Evolutionary conservation across 2,329 filamentous ascomycete species (phyloP), one percentile per base, ranked within the genome.

Genomic region (Xenoacremonium recifei): DNA sequence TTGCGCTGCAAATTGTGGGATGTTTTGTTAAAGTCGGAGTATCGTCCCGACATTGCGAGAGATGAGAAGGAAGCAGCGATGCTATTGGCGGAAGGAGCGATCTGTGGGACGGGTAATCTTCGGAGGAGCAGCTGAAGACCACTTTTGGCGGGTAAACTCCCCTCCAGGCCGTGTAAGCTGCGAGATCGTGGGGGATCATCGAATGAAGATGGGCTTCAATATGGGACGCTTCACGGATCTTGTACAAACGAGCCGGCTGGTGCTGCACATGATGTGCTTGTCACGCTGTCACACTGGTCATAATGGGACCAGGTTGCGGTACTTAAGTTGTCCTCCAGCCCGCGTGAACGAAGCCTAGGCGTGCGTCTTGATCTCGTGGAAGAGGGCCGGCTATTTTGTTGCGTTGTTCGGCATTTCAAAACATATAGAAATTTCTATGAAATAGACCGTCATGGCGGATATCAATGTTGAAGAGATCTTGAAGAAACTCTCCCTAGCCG

Each of bases 391-490:
- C 2, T 16, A n/a, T n/a, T n/a, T n/a, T n/a, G n/a, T n/a, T n/a
- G n/a, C n/a, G n/a, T n/a, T n/a, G n/a, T n/a, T n/a, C n/a, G n/a
- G n/a, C n/a, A n/a, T n/a, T n/a, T n/a, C n/a, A n/a, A n/a, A n/a
- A 9, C 23, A 27, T 31, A 9, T 31, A n/a, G 7, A 31, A 31
- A 27, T 27, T 31, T 31, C 7, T 31, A 31, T 11, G 6, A 31
- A 13, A n/a, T n/a, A n/a, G n/a, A 20, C 25, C 25, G 43, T 36
- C 38, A 77, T 77, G 71, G 71, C 72, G 21, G 67, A 77, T 49
- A 69, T 80, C 30, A 66, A 80, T 39, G 74, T 80, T 7, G 76
- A 79, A 41, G 69, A 72, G 45, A 61, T 76, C 21, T 66, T 80
- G 32, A 72, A 74, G 54, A 76, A 77, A 66, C 72, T 80, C 42